These are phyloP conservation scores for Kingdonia uniflora DNA, from an alignment of 164 flowering plant species.

Conservation along the genomic window DNA sequence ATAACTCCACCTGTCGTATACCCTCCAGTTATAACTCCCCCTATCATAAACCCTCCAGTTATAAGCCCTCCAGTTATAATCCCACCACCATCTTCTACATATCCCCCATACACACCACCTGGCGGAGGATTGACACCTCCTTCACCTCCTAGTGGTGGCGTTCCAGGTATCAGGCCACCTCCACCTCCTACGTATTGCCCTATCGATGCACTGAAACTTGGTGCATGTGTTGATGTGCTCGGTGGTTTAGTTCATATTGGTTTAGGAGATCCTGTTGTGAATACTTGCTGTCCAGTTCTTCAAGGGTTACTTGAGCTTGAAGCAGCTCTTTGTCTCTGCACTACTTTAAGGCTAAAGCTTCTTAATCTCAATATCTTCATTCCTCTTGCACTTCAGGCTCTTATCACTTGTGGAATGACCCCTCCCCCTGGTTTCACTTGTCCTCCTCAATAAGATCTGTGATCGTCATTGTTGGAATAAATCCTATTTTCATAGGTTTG, in stretches of 20 bases:
- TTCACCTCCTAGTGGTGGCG: slow-evolving; percentile 31
- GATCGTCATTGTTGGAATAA: too few species aligned
- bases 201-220: slow-evolving; percentile 55
- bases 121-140: slow-evolving; percentile 17
- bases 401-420: slow-evolving; percentile 62
- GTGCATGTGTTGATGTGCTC: slow-evolving; percentile 67
- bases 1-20: not conserved
- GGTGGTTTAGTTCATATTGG: slow-evolving; percentile 75
- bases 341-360: slow-evolving; percentile 57
- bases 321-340: slow-evolving; percentile 74
- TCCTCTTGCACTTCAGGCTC: slow-evolving; percentile 71
- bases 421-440: slow-evolving; percentile 83
- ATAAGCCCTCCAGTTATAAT: slow-evolving; percentile 8
- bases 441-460: slow-evolving; percentile 11
- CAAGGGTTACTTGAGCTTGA: slow-evolving; percentile 57
- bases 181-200: slow-evolving; percentile 37
- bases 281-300: slow-evolving; percentile 62
- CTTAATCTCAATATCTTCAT: slow-evolving; percentile 54
- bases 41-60: slow-evolving; percentile 6
- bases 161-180: slow-evolving; percentile 22
- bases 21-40: slow-evolving; percentile 7
- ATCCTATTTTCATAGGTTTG: too few species aligned
- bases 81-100: slow-evolving; percentile 12
- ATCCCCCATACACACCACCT: slow-evolving; percentile 20
- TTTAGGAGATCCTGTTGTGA: slow-evolving; percentile 57